phyloP scores from a whole-genome alignment of 192 early-diverging fungal species.

The Thoreauomyces humboldtii region DNA sequence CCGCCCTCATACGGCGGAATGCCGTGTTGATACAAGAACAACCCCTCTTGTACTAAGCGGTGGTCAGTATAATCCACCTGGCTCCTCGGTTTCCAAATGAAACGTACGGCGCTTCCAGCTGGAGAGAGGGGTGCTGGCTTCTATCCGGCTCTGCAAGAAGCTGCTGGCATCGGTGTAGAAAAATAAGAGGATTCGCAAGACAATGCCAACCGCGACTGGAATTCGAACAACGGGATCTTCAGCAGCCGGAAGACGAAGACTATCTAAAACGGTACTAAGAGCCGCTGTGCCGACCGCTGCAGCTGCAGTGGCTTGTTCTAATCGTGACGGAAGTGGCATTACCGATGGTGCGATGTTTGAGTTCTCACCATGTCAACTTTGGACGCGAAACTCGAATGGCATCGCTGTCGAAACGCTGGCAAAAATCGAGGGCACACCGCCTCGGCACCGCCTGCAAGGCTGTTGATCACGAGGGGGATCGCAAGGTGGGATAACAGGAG shows the following conservation, averaged over 20 bases:
- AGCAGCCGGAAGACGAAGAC: neutral
- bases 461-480: no score
- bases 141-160: constrained; percentile 39
- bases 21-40: constrained; percentile 69
- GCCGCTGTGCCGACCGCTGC: neutral
- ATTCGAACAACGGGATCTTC: constrained; percentile 20
- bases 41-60: constrained; percentile 79
- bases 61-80: neutral
- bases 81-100: neutral
- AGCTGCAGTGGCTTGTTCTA: no score
- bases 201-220: constrained; percentile 21
- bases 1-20: constrained; percentile 87
- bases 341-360: no score
- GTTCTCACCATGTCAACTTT: no score
- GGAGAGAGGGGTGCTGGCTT: constrained; percentile 84
- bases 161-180: constrained; percentile 8
- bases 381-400: no score
- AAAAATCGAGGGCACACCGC: no score
- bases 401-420: no score
- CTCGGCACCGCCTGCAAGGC: no score
- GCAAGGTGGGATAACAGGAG: no score
- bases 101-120: constrained; percentile 78
- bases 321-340: no score
- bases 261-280: neutral
- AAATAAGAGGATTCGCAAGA: constrained; percentile 30